phyloP scores from a whole-genome alignment of 2,329 filamentous ascomycete genomes.

The Lachnellula suecica region DNA sequence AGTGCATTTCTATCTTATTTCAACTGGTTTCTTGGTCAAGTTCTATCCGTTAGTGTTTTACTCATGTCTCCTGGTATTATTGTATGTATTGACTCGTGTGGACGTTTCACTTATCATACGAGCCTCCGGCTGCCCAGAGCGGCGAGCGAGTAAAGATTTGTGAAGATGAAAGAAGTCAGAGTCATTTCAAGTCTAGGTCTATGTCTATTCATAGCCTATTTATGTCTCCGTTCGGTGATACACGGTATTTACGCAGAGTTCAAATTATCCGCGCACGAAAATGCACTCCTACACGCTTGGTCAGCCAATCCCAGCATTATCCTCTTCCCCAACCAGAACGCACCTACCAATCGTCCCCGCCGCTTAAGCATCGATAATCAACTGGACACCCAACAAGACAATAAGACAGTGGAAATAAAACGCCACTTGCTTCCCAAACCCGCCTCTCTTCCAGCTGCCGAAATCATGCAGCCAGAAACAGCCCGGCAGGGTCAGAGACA shows the following conservation, averaged over 20 bases:
- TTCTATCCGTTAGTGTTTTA: no score
- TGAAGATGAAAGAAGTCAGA: no score
- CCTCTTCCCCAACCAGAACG: not conserved
- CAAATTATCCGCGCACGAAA: conserved; percentile 45
- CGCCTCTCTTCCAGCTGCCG: conserved; percentile 37
- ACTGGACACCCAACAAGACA: conserved; percentile 38
- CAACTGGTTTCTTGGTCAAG: no score
- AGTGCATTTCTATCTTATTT: no score
- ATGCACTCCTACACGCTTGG: conserved; percentile 32
- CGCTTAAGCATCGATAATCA: conserved; percentile 50
- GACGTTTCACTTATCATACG: no score
- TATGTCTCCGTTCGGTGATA: not conserved
- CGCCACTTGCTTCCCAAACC: conserved; percentile 21
- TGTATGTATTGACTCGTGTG: no score
- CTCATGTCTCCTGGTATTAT: no score
- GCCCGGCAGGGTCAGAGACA: conserved; percentile 45
- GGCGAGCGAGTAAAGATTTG: no score
- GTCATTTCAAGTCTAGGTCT: not conserved
- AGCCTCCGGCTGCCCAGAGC: no score
- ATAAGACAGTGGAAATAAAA: conserved; percentile 35
- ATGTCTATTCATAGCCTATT: not conserved
- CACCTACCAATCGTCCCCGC: conserved; percentile 7
- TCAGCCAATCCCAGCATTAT: not conserved
- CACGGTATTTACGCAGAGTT: not conserved
- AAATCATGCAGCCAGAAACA: conserved; percentile 52